Percentiles rank a stretch among this genome's conserved stretches.
These are phyloP conservation scores for Groenewaldozyma salmanticensis DNA, from an alignment of 805 yeast genomes.

Conservation along the genomic window DNA sequence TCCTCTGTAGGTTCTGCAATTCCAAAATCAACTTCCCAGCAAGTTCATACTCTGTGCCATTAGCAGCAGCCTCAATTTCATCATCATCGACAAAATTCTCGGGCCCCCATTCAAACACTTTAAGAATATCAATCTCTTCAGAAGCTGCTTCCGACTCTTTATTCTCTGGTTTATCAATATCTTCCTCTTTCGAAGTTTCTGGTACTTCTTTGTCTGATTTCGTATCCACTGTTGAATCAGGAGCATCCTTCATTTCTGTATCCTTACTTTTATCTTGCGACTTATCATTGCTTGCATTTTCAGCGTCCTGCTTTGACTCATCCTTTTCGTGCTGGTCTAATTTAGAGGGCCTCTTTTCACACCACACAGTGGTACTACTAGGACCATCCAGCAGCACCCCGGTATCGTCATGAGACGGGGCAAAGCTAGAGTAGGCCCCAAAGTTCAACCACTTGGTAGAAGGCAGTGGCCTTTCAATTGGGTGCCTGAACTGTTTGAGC, in stretches of 20 bases:
- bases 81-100: constrained; percentile 40
- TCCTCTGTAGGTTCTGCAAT: constrained; percentile 41
- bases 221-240: neutral
- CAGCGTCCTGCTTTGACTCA: neutral
- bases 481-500: constrained; percentile 29
- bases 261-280: neutral
- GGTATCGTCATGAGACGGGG: constrained; percentile 56
- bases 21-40: constrained; percentile 39
- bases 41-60: constrained; percentile 33
- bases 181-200: constrained; percentile 2
- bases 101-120: constrained; percentile 43
- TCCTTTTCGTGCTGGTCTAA: constrained; percentile 6
- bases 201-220: constrained; percentile 3
- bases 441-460: constrained; percentile 56
- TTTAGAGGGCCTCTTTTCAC: constrained; percentile 16
- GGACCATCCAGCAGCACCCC: constrained; percentile 41
- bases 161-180: constrained; percentile 1
- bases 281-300: neutral
- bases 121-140: constrained; percentile 17
- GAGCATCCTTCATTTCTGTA: neutral
- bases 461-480: constrained; percentile 39
- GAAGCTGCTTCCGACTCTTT: constrained; percentile 7
- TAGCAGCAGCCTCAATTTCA: constrained; percentile 38
- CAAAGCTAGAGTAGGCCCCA: constrained; percentile 45
- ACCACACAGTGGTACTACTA: constrained; percentile 25